Conservation (phyloP, 805 yeast species). For the Candida hungchunana region DNA sequence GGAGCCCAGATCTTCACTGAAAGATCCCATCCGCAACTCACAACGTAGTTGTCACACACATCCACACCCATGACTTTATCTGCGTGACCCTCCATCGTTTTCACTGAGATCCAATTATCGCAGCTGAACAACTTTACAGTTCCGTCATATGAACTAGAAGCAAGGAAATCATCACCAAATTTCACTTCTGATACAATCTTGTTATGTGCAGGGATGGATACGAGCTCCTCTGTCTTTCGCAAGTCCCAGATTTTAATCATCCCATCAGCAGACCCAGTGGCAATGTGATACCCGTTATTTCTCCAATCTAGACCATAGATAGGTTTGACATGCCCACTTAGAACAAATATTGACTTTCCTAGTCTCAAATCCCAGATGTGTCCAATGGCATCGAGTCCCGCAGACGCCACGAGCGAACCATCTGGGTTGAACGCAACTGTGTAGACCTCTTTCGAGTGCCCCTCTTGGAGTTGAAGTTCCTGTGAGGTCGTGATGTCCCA, state of each 20-base stretch:
- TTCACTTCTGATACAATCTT: constrained; percentile 64
- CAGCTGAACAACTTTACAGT: constrained; percentile 57
- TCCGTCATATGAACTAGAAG: constrained; percentile 71
- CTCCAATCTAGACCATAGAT: constrained; percentile 73
- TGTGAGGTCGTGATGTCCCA: constrained; percentile 62
- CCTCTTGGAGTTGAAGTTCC: constrained; percentile 71
- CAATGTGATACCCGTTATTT: constrained; percentile 67
- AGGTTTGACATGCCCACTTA: constrained; percentile 69
- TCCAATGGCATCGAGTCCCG: constrained; percentile 71
- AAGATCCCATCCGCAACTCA: constrained; percentile 19
- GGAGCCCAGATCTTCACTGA: constrained; percentile 41
- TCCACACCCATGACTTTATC: constrained; percentile 77
- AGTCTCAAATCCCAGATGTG: constrained; percentile 84
- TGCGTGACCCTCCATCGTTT: constrained; percentile 49
- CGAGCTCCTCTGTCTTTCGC: constrained; percentile 41
- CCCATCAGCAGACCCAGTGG: constrained; percentile 84
- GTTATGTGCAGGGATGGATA: constrained; percentile 68
- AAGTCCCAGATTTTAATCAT: constrained; percentile 83
- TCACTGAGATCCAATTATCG: constrained; percentile 63
- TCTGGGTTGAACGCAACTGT: constrained; percentile 63
- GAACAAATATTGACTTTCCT: constrained; percentile 56
- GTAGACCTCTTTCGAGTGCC: constrained; percentile 74
- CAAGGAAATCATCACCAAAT: constrained; percentile 41
- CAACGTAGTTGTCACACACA: constrained; percentile 40
- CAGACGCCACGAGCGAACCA: constrained; percentile 72